Percentiles rank a stretch among this genome's conserved stretches.
phyloP scores from a whole-genome alignment of 495 filamentous ascomycete species.

The Penicillium chermesinum region DNA sequence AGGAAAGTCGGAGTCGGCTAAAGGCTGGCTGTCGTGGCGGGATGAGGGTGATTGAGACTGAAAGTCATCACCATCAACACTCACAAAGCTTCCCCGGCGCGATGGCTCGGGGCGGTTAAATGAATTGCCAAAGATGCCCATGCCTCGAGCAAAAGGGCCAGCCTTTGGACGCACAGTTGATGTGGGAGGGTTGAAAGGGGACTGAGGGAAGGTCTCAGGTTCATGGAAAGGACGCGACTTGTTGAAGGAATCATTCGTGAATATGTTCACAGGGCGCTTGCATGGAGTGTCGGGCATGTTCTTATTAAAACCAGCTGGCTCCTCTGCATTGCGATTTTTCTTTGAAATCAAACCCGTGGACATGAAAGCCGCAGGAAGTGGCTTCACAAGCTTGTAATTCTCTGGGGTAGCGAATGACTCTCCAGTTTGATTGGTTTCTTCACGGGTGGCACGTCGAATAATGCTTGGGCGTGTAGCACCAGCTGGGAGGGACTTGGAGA shows the following conservation, averaged over 20 bases:
- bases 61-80: constrained; percentile 69
- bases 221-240: constrained; percentile 52
- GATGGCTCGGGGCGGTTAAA: constrained; percentile 47
- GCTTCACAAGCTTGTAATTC: constrained; percentile 77
- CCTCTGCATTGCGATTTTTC: constrained; percentile 57
- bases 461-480: constrained; percentile 52
- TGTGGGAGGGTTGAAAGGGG: constrained; percentile 54
- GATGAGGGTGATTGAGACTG: constrained; percentile 52
- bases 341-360: constrained; percentile 95
- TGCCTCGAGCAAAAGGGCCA: constrained; percentile 60
- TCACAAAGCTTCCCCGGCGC: constrained; percentile 69
- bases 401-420: constrained; percentile 74
- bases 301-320: constrained; percentile 29
- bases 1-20: constrained; percentile 69
- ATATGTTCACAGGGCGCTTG: constrained; percentile 68
- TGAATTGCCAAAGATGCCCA: constrained; percentile 62
- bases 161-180: constrained; percentile 36
- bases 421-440: constrained; percentile 38
- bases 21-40: constrained; percentile 53
- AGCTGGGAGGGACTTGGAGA: constrained; percentile 75
- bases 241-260: constrained; percentile 52
- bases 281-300: constrained; percentile 91
- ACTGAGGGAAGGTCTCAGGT: constrained; percentile 59
- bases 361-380: constrained; percentile 80
- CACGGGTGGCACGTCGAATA: constrained; percentile 32